A percentile compares a stretch with the other conserved stretches of the same genome.
These are phyloP conservation scores for Elsinoe perseae DNA, from an alignment of 2,329 filamentous ascomycete species.

Conservation along the genomic window DNA sequence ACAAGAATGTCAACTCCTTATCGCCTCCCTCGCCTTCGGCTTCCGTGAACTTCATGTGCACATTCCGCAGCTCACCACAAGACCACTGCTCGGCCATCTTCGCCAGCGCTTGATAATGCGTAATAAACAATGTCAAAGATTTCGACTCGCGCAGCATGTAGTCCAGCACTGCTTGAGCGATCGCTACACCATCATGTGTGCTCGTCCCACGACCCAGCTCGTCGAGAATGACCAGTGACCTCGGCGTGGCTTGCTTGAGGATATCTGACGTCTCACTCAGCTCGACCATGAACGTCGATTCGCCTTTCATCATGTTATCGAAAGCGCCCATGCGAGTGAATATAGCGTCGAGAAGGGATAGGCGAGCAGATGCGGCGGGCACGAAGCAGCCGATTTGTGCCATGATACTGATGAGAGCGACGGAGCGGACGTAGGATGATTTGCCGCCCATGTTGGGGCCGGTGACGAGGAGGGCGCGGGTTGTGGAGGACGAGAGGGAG, in stretches of 20 bases:
- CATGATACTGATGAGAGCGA: slow-evolving; percentile 86
- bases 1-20: slow-evolving; percentile 85
- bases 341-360: slow-evolving; percentile 84
- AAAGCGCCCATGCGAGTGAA: slow-evolving; percentile 93
- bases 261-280: slow-evolving; percentile 88
- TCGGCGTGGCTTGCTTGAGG: slow-evolving; percentile 75
- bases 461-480: slow-evolving; percentile 77
- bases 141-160: slow-evolving; percentile 67
- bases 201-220: slow-evolving; percentile 89
- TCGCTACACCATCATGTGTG: slow-evolving; percentile 93
- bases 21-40: slow-evolving; percentile 45
- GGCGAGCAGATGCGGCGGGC: slow-evolving; percentile 62
- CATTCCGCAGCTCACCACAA: slow-evolving; percentile 63
- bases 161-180: slow-evolving; percentile 83
- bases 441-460: slow-evolving; percentile 99
- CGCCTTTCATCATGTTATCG: slow-evolving; percentile 91
- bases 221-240: slow-evolving; percentile 83
- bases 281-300: slow-evolving; percentile 97
- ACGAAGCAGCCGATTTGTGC: slow-evolving; percentile 93
- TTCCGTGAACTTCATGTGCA: slow-evolving; percentile 85
- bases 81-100: slow-evolving; percentile 63
- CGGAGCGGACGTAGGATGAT: slow-evolving; percentile 89
- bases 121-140: slow-evolving; percentile 89
- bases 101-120: slow-evolving; percentile 87
- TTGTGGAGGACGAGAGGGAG: slow-evolving; percentile 55